phyloP scores from a whole-genome alignment of 257 asterid genomes.

The Solanum chmielewskii region DNA sequence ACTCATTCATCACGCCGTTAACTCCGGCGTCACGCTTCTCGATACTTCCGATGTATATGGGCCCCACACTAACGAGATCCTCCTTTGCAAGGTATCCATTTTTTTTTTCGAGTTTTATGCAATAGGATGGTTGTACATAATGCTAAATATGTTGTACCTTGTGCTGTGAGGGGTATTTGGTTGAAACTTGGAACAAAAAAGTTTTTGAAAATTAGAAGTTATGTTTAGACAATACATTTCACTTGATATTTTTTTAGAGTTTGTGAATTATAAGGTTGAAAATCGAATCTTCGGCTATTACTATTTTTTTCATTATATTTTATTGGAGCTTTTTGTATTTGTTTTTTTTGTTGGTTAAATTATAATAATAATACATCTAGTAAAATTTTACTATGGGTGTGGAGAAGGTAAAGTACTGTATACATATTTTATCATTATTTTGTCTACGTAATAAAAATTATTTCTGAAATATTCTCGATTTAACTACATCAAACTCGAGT shows the following conservation, averaged over 20 bases:
- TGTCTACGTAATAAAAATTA: background rate
- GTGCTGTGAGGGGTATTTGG: background rate
- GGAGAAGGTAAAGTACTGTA: no score
- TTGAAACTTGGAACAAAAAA: no score
- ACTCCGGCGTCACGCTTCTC: conserved; percentile 22
- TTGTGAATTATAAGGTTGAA: no score
- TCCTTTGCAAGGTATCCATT: conserved; percentile 17
- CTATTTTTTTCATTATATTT: no score
- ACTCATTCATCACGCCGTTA: conserved; percentile 26
- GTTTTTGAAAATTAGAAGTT: no score
- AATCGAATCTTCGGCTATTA: no score
- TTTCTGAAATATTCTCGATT: no score
- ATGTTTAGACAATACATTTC: background rate
- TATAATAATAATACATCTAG: background rate
- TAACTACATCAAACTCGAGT: background rate
- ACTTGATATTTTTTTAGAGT: background rate
- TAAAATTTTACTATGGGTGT: rapidly evolving
- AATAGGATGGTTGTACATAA: background rate
- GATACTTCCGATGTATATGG: conserved; percentile 33
- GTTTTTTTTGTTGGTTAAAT: rapidly evolving
- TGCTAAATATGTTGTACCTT: background rate
- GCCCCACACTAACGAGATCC: conserved; percentile 31
- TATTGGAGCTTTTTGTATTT: no score
- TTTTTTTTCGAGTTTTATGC: background rate
- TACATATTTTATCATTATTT: no score